Base-by-base conservation (phyloP, 1,139 yeast genomes). In the Saccharomycopsis hybrid region DNA sequence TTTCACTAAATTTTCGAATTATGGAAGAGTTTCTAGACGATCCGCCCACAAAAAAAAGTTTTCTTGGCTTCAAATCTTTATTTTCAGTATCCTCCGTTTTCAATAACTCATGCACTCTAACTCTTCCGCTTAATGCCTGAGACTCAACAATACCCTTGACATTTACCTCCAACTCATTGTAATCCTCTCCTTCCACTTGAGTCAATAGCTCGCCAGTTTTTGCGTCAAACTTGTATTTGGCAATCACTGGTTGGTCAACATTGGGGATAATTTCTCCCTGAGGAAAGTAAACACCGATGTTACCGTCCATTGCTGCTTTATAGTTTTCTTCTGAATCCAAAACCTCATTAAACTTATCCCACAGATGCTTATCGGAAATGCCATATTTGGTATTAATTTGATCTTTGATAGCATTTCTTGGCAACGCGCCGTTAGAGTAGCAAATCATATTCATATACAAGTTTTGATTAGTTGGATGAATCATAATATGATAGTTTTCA, bases 361-460 rank as follows among this genome's bases (percentile, higher is more conserved):
- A 89, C 18, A 72, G 68, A 36, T 65, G 54, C 11, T 58, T 54
- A 4, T 50, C 63, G 13, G 62, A 49, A 4, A 65, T 54, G 1
- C 63, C 59, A 53, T 70, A 66, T 58, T 74, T 71, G 30, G 68
- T 66, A 60, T 85, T 85, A 39, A 89, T 57, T 24, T 68, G 71
- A 63, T 88, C 83, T 46, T 95, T 71, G 4, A 89, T 72, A 54
- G 75, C 73, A 60, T 89, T 96, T 56, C 97, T 72, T 0, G 97
- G 96, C 49, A 89, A 69, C 0, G 96, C 77, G 0, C 97, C 97
- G 64, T 89, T 89, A 63, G 95, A 85, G 64, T 89, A 89, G 64
- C 97, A 89, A 51, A 89, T 78, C 97, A 89, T 89, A 35, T 95
- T 96, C 97, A 89, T 89, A 64, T 81, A 90, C 45, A 82, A 80